Conservation (phyloP, 139 green algal species). For the Trebouxia sp. region DNA sequence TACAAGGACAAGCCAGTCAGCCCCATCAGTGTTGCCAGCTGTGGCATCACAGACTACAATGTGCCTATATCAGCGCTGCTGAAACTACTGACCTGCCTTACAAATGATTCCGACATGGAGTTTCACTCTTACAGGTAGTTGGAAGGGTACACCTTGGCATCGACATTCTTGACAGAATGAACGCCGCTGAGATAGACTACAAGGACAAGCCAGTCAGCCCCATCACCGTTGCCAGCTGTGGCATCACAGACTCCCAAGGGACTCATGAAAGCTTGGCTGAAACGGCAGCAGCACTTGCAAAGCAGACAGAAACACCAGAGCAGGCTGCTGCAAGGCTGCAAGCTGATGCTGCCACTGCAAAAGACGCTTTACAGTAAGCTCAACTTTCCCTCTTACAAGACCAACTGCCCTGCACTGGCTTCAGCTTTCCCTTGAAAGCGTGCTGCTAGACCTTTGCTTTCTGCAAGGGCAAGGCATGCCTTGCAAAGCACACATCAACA, state of each 20-base stretch:
- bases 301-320: slow-evolving; percentile 10
- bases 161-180: slow-evolving; percentile 11
- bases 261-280: slow-evolving; percentile 17
- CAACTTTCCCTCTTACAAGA: too few species aligned
- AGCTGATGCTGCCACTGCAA: not conserved
- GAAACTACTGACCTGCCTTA: not conserved
- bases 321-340: slow-evolving; percentile 20
- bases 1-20: not conserved
- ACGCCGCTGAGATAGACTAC: not conserved
- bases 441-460: too few species aligned
- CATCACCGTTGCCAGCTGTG: not conserved
- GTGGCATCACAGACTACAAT: slow-evolving; percentile 6
- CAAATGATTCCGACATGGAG: not conserved
- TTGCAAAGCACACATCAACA: too few species aligned
- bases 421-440: too few species aligned
- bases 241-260: slow-evolving; percentile 12
- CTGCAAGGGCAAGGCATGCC: too few species aligned
- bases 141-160: not conserved
- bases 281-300: not conserved
- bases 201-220: not conserved
- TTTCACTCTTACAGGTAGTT: not conserved
- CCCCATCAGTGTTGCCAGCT: not conserved
- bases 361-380: not conserved
- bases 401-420: too few species aligned
- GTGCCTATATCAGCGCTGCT: not conserved